Conservation (phyloP, 2,329 filamentous ascomycete genomes). For the Berkeleyomyces basicola region DNA sequence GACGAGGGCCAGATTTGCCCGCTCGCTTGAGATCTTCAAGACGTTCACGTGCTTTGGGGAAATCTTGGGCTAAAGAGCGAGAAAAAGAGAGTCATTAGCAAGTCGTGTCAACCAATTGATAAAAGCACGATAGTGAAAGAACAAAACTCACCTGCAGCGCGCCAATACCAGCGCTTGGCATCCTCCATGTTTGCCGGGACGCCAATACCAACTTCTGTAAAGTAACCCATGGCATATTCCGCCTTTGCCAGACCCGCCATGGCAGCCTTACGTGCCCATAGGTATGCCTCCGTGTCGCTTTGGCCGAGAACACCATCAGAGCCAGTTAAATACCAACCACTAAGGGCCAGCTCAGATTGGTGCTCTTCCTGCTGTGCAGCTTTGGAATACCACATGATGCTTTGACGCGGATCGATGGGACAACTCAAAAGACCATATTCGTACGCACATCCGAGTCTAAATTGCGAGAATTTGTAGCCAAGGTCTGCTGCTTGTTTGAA, state of each 20-base stretch:
- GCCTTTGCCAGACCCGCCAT: conserved; percentile 78
- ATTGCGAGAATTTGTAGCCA: conserved; percentile 92
- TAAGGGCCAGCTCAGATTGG: conserved; percentile 70
- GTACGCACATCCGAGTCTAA: conserved; percentile 69
- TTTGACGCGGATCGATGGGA: conserved; percentile 64
- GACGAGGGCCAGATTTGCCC: conserved; percentile 54
- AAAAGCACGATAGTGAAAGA: not conserved
- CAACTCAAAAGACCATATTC: conserved; percentile 80
- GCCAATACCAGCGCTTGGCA: conserved; percentile 95
- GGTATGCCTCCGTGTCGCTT: conserved; percentile 87
- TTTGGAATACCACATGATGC: conserved; percentile 85
- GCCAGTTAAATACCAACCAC: conserved; percentile 91
- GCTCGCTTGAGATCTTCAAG: conserved; percentile 80
- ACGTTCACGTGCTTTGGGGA: conserved; percentile 79
- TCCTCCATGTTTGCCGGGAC: conserved; percentile 76
- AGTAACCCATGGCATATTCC: conserved; percentile 88
- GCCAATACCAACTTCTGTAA: conserved; percentile 88
- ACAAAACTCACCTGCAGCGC: conserved; percentile 68
- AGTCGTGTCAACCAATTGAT: not conserved
- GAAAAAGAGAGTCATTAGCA: conserved; percentile 18
- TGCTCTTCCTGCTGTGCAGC: conserved; percentile 90
- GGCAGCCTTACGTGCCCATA: conserved; percentile 92
- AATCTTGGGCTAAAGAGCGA: conserved; percentile 58
- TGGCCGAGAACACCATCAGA: conserved; percentile 75
- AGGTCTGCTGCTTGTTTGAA: conserved; percentile 75